Evolutionary conservation across 208 protist species (phyloP), one percentile per base, ranked within the genome.

Genomic region (Crithidia thermophila): DNA sequence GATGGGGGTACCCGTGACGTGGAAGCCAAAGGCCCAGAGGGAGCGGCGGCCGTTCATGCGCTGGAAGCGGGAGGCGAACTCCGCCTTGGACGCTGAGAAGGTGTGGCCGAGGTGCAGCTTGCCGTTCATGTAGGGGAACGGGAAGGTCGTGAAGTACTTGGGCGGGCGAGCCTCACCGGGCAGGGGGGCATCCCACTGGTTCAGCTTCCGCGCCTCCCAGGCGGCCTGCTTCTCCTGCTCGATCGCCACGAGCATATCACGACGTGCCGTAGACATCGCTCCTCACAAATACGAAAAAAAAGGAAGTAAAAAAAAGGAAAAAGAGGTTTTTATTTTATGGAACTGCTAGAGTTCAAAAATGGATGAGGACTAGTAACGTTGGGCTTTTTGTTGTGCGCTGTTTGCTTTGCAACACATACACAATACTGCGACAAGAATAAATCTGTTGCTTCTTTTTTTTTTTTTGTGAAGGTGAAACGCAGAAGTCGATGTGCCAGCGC

Each of bases 111-210:
- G 85, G 77, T 99, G 99, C 1, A 99, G 93, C 42, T 81, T 84
- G 47, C 98, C 98, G 78, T 99, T 99, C 98, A 99, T 99, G 95
- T 99, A 99, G n/a, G 99, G 99, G 73, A 99, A 99, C n/a, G 99
- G 99, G 69, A 99, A 99, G 14, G 98, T 99, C 46, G 96, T 91
- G 50, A 99, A 86, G 84, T 93, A 99, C 87, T 99, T 99, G 27
- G 75, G 69, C 18, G 77, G 81, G 16, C 58, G 61, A 5, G 31
- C 43, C 56, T 84, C 79, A 10, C 87, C 81, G 2, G 70, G 66
- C 34, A 67, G 51, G 9, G 87, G 87, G 33, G 90, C 87, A 42
- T 95, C 79, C 20, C 77, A 53, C 64, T 93, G 78, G 42, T 94
- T 74, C 14, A 91, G 57, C 70, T 87, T 85, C 58, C 85, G 63